Evolutionary conservation across 2,329 filamentous ascomycete genomes (phyloP).

Genomic region (Dactylonectria macrodidyma): DNA sequence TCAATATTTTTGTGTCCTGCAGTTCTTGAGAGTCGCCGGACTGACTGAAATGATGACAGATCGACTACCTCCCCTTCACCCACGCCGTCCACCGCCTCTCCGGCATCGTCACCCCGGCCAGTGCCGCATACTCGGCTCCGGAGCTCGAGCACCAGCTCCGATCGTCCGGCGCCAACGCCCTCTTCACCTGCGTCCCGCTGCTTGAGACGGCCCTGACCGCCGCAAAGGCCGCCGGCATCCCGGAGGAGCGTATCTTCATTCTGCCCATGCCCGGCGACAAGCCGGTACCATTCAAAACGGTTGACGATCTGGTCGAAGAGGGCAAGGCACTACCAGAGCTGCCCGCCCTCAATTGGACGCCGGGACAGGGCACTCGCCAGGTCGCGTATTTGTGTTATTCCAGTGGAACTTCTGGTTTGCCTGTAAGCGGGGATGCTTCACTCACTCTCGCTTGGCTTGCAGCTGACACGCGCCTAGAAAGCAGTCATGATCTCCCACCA

Average conservation of each 20-base stretch:
- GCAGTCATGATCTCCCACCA: conserved; percentile 86
- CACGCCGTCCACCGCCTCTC: conserved; percentile 83
- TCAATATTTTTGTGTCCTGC: conserved; percentile 54
- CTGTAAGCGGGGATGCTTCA: conserved; percentile 62
- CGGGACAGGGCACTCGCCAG: conserved; percentile 76
- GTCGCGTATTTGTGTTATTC: conserved; percentile 86
- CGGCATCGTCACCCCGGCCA: conserved; percentile 82
- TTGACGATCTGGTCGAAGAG: conserved; percentile 76
- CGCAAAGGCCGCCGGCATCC: conserved; percentile 74
- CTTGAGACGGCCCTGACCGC: conserved; percentile 76
- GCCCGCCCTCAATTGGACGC: conserved; percentile 70
- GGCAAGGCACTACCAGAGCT: conserved; percentile 70
- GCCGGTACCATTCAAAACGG: conserved; percentile 70
- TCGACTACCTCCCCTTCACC: conserved; percentile 81
- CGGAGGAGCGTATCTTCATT: conserved; percentile 76
- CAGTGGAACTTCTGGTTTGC: conserved; percentile 84
- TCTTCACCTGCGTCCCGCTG: conserved; percentile 81
- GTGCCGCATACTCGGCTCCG: conserved; percentile 78
- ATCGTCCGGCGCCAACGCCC: conserved; percentile 76
- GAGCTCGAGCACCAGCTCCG: conserved; percentile 82
- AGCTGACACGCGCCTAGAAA: conserved; percentile 67
- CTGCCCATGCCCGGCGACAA: conserved; percentile 74
- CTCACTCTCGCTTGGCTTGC: background rate
- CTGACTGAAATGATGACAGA: conserved; percentile 57
- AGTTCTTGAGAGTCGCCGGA: background rate